Evolutionary conservation across 805 yeast genomes (phyloP).

Genomic region (Wickerhamiella kurtzmanii): DNA sequence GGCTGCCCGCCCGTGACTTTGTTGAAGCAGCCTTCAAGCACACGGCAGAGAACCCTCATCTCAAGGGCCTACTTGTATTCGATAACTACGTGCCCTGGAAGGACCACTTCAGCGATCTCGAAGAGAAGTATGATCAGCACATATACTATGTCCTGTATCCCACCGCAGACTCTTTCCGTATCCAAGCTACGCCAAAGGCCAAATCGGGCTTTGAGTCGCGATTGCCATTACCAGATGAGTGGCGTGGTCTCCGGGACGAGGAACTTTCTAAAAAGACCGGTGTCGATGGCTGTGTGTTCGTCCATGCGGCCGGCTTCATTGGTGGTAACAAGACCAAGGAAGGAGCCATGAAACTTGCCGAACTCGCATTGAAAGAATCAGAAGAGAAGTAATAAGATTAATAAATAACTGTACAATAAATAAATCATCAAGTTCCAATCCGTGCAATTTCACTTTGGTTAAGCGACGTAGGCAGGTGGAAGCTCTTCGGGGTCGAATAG

Average conservation of each 20-base stretch:
- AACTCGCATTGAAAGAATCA: not conserved
- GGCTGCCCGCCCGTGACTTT: slow-evolving; percentile 78
- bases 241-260: slow-evolving; percentile 95
- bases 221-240: slow-evolving; percentile 72
- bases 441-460: too few species aligned
- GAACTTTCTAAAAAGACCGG: slow-evolving; percentile 60
- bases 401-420: not conserved
- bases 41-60: slow-evolving; percentile 28
- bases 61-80: slow-evolving; percentile 50
- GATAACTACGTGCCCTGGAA: slow-evolving; percentile 88
- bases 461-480: slow-evolving; percentile 16
- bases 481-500: slow-evolving; percentile 12
- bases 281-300: slow-evolving; percentile 76
- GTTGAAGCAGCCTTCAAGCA: slow-evolving; percentile 55
- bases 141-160: slow-evolving; percentile 68
- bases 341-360: slow-evolving; percentile 63
- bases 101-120: slow-evolving; percentile 70
- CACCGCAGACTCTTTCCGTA: slow-evolving; percentile 68
- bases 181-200: slow-evolving; percentile 81
- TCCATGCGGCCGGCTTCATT: slow-evolving; percentile 92
- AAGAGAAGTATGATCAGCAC: slow-evolving; percentile 34
- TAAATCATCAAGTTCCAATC: not conserved
- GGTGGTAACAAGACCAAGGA: slow-evolving; percentile 83
- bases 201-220: slow-evolving; percentile 72
- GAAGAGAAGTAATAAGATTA: not conserved